These are phyloP conservation scores for Xylariales sp. DNA, from an alignment of 2,329 filamentous ascomycete genomes.

Conservation along the genomic window DNA sequence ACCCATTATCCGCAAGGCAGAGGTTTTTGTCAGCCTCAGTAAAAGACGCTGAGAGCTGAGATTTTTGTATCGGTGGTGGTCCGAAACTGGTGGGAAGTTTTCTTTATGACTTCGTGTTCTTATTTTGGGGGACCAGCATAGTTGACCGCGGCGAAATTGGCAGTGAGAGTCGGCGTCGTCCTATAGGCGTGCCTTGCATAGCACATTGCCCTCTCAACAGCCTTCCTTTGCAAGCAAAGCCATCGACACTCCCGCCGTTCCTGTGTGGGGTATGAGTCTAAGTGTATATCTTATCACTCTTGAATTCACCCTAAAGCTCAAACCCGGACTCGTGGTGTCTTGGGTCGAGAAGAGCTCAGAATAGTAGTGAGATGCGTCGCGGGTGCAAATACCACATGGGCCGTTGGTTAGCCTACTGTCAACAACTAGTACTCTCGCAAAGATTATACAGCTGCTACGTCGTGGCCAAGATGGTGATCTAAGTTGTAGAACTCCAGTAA, in stretches of 20 bases:
- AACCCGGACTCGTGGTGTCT: constrained; percentile 30
- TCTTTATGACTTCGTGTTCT: constrained; percentile 19
- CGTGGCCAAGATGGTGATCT: constrained; percentile 1
- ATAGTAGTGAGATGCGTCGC: constrained; percentile 32
- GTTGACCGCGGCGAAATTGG: constrained; percentile 36
- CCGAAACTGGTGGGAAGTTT: no score
- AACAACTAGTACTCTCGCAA: background rate
- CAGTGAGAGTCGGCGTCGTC: constrained; percentile 38
- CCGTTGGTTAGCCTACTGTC: constrained; percentile 30
- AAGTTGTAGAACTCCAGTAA: constrained; percentile 42
- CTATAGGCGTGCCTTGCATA: constrained; percentile 42
- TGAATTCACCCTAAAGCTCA: constrained; percentile 27
- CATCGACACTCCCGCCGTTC: constrained; percentile 47
- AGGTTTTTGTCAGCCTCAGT: no score
- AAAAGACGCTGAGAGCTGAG: no score
- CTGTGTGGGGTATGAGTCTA: constrained; percentile 44
- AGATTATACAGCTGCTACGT: background rate
- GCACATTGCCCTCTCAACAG: constrained; percentile 38
- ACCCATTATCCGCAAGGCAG: no score
- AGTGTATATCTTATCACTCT: constrained; percentile 36
- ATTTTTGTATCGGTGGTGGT: no score
- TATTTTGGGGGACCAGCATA: constrained; percentile 14
- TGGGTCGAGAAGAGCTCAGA: constrained; percentile 32
- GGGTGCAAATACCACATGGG: constrained; percentile 32
- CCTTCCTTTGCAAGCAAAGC: constrained; percentile 44